A percentile compares a stretch with the other conserved stretches of the same genome.
phyloP scores from a whole-genome alignment of 2,329 filamentous ascomycete species.

The Diaporthe ilicicola region DNA sequence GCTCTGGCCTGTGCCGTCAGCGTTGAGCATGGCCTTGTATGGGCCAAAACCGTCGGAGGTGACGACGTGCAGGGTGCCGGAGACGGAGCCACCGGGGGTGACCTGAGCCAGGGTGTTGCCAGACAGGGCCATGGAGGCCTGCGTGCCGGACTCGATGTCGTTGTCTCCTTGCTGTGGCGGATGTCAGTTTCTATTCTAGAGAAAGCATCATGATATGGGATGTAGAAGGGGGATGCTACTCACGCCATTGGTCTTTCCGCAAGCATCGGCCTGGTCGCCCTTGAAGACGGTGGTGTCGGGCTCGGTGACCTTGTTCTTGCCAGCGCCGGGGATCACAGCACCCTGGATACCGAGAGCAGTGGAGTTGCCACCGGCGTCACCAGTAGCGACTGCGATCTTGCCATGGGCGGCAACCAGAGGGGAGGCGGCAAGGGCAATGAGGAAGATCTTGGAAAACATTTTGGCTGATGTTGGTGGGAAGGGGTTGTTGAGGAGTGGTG shows the following conservation, averaged over 20 bases:
- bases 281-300: conserved; percentile 56
- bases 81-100: conserved; percentile 44
- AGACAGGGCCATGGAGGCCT: conserved; percentile 45
- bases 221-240: neutral
- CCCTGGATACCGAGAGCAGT: conserved; percentile 50
- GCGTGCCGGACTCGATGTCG: conserved; percentile 42
- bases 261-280: conserved; percentile 46
- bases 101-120: conserved; percentile 51
- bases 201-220: too few relatives aligned
- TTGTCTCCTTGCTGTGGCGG: conserved; percentile 43
- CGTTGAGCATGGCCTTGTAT: conserved; percentile 48
- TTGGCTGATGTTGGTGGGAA: neutral
- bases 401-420: conserved; percentile 43
- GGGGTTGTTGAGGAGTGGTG: neutral
- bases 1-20: conserved; percentile 47
- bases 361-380: conserved; percentile 48
- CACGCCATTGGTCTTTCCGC: conserved; percentile 46
- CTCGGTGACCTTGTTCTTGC: conserved; percentile 44
- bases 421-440: conserved; percentile 37
- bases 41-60: conserved; percentile 53
- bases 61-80: conserved; percentile 49
- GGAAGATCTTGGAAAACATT: conserved; percentile 33
- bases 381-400: conserved; percentile 39
- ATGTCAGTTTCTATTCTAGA: too few relatives aligned
- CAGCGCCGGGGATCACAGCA: conserved; percentile 41